Percentiles rank a stretch among this genome's conserved stretches.
Conservation (phyloP, 352 stramenopile genomes). For the Phytopythium litorale region DNA sequence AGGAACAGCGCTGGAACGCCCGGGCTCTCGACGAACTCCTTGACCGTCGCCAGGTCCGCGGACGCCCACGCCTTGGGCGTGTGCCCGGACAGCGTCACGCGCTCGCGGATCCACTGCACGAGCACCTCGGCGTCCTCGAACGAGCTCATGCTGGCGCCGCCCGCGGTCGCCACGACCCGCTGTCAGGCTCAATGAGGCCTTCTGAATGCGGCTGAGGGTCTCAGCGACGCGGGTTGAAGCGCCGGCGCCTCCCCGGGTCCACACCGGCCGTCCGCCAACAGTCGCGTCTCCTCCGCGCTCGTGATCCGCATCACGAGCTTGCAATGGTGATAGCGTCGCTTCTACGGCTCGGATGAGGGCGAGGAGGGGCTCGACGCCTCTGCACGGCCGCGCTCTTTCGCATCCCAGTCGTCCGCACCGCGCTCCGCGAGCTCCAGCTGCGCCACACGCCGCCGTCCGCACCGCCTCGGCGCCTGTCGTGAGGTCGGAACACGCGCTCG, state of each 20-base stretch:
- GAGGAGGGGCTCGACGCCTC: no score
- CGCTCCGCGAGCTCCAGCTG: no score
- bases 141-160: constrained; percentile 45
- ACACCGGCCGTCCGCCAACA: neutral
- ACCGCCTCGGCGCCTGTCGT: no score
- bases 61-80: constrained; percentile 68
- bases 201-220: neutral
- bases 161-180: neutral
- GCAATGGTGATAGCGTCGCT: no score
- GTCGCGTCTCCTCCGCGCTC: constrained; percentile 1
- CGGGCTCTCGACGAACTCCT: constrained; percentile 76
- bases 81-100: constrained; percentile 70
- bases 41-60: constrained; percentile 72
- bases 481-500: no score
- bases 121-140: constrained; percentile 85
- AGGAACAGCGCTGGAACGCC: constrained; percentile 72
- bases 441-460: no score
- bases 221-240: neutral
- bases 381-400: no score
- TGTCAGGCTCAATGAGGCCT: neutral
- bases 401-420: no score
- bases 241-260: neutral
- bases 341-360: no score
- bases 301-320: neutral
- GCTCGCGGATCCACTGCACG: constrained; percentile 83